Percentiles rank a stretch among this genome's conserved stretches.
phyloP scores from a whole-genome alignment of 1,139 yeast genomes.

The Meyerozyma sp. region DNA sequence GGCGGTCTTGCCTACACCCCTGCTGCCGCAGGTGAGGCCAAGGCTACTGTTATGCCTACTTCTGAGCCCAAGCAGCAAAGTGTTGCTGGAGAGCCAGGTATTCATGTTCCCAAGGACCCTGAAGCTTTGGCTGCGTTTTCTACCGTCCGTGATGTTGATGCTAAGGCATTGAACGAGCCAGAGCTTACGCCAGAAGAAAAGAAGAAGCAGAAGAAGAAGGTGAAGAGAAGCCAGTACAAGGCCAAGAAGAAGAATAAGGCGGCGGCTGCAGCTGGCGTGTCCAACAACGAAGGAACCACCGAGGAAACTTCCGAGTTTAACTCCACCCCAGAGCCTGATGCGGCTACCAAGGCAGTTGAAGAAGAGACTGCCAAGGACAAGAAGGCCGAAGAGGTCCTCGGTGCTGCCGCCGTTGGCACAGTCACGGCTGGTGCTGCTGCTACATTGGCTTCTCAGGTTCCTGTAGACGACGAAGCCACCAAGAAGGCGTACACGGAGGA shows the following conservation, averaged over 20 bases:
- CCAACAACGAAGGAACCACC: constrained; percentile 8
- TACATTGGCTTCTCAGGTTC: constrained; percentile 1
- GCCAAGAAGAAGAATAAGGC: constrained; percentile 41
- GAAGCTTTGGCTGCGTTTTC: constrained; percentile 37
- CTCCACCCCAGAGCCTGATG: constrained; percentile 17
- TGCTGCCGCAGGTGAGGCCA: constrained; percentile 12
- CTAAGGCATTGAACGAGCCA: constrained; percentile 40
- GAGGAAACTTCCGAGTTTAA: constrained; percentile 7
- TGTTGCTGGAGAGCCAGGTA: constrained; percentile 57
- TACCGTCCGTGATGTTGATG: constrained; percentile 32
- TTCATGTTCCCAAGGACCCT: constrained; percentile 33
- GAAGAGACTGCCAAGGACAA: constrained; percentile 1
- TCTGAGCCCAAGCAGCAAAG: constrained; percentile 42
- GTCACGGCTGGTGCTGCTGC: constrained; percentile 8
- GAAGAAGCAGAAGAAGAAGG: constrained; percentile 44
- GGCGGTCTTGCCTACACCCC: constrained; percentile 2
- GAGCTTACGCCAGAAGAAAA: constrained; percentile 35
- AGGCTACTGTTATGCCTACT: constrained; percentile 54
- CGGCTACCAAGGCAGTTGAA: constrained; percentile 4
- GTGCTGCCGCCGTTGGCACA: constrained; percentile 7
- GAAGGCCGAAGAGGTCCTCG: constrained; percentile 6
- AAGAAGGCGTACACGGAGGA: constrained; percentile 4
- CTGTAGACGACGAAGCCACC: constrained; percentile 3
- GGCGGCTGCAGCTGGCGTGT: constrained; percentile 16
- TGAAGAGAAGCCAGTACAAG: constrained; percentile 43